Conservation (phyloP, 352 stramenopile genomes). For the Albugo laibachii region DNA sequence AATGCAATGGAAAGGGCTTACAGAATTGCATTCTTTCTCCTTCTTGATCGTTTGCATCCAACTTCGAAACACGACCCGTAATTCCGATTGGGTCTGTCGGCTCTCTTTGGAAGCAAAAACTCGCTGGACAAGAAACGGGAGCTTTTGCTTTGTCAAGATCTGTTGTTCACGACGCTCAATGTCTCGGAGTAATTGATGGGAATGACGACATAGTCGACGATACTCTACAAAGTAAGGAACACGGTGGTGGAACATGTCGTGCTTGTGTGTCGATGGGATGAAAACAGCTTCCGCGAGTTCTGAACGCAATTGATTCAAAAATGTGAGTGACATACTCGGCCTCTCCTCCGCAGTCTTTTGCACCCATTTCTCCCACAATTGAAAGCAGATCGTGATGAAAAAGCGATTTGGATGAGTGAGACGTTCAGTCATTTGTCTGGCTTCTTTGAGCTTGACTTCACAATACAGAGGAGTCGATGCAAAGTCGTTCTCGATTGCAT, state of each 20-base stretch:
- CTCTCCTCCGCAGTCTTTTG: conserved; percentile 6
- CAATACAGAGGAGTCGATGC: conserved; percentile 49
- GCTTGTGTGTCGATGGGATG: conserved; percentile 7
- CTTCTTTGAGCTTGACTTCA: conserved; percentile 63
- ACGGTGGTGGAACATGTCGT: neutral
- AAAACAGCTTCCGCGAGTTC: conserved; percentile 38
- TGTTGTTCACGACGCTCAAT: conserved; percentile 29
- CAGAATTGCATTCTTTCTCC: neutral
- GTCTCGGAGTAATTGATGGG: conserved; percentile 22
- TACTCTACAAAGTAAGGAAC: conserved; percentile 15
- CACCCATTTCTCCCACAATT: conserved; percentile 47
- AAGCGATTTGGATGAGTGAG: conserved; percentile 57
- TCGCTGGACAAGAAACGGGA: conserved; percentile 9
- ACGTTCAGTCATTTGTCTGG: conserved; percentile 48
- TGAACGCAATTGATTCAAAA: conserved; percentile 26
- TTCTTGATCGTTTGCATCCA: neutral
- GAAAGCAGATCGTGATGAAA: conserved; percentile 42
- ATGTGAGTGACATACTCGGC: conserved; percentile 13
- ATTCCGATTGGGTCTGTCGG: neutral
- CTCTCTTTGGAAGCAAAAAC: conserved; percentile 2
- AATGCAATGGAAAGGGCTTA: neutral
- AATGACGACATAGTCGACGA: conserved; percentile 27
- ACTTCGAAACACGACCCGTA: neutral
- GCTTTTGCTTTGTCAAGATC: conserved; percentile 16
- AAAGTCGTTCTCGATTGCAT: conserved; percentile 29